phyloP scores from a whole-genome alignment of 1,139 yeast species.

The Lodderomyces parapsilosis region DNA sequence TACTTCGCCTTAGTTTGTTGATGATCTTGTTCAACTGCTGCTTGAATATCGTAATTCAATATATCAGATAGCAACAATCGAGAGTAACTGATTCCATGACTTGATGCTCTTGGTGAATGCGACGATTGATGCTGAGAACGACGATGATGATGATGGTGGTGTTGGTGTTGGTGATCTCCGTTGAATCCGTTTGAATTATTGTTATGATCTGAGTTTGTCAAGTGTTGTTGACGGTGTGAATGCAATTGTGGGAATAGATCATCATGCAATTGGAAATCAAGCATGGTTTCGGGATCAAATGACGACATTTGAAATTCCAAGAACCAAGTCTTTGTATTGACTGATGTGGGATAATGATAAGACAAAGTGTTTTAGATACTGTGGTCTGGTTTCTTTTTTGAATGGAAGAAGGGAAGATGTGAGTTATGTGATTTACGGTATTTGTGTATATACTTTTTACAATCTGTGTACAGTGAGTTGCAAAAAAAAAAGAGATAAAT shows the following conservation, averaged over 20 bases:
- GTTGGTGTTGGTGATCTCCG: neutral
- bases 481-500: too few species aligned
- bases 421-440: too few species aligned
- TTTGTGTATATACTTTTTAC: neutral
- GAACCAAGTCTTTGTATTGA: too few species aligned
- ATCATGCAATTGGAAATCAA: conserved; percentile 11
- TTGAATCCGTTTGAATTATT: neutral
- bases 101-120: neutral
- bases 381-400: too few species aligned
- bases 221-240: neutral
- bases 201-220: neutral
- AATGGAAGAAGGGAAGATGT: too few species aligned
- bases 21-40: neutral
- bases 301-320: too few species aligned
- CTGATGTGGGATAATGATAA: too few species aligned
- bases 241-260: conserved; percentile 9
- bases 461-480: neutral
- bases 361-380: too few species aligned
- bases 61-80: conserved; percentile 3
- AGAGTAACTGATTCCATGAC: neutral
- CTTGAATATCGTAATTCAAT: conserved; percentile 4
- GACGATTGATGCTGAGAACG: neutral
- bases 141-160: neutral
- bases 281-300: conserved; percentile 9
- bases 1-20: conserved; percentile 1